These are phyloP conservation scores for Fonsecaea erecta DNA, from an alignment of 2,329 filamentous ascomycete species.

Conservation along the genomic window DNA sequence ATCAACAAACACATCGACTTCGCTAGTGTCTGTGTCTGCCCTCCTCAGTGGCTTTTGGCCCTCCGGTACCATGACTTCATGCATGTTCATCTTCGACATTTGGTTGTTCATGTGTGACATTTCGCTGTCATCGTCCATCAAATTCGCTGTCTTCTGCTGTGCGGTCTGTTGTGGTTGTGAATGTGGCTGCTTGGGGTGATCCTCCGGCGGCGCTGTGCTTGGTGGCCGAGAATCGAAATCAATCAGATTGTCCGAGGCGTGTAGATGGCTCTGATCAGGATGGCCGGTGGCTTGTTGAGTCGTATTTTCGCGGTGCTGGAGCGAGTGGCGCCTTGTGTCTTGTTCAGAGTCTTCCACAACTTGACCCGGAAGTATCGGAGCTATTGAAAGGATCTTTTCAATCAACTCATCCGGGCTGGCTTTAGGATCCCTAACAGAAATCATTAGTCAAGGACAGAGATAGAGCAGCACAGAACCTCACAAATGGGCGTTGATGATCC, in stretches of 20 bases:
- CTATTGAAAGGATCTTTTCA: constrained; percentile 84
- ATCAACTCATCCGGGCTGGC: constrained; percentile 25
- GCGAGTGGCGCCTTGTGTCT: constrained; percentile 9
- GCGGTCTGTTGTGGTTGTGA: constrained; percentile 26
- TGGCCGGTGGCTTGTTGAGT: neutral
- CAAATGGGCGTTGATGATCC: constrained; percentile 90
- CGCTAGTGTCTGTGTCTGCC: constrained; percentile 46
- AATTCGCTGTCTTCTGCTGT: constrained; percentile 14
- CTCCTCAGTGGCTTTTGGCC: constrained; percentile 41
- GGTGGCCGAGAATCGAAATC: constrained; percentile 39
- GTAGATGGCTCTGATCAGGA: constrained; percentile 4
- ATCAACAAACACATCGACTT: constrained; percentile 52
- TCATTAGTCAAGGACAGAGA: constrained; percentile 1
- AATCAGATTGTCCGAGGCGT: constrained; percentile 37
- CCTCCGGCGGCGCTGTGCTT: constrained; percentile 33
- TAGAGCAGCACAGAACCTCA: constrained; percentile 51
- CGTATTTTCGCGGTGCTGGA: too few relatives aligned
- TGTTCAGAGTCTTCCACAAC: constrained; percentile 55
- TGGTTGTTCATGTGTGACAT: constrained; percentile 27
- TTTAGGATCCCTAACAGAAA: constrained; percentile 29
- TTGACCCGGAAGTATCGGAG: constrained; percentile 82
- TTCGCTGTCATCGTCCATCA: constrained; percentile 36
- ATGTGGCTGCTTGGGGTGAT: constrained; percentile 16
- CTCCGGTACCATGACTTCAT: constrained; percentile 35
- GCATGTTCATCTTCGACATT: constrained; percentile 38